These are phyloP conservation scores for Phaffia tasmanica DNA, from an alignment of 768 basidiomycete genomes.

Conservation along the genomic window DNA sequence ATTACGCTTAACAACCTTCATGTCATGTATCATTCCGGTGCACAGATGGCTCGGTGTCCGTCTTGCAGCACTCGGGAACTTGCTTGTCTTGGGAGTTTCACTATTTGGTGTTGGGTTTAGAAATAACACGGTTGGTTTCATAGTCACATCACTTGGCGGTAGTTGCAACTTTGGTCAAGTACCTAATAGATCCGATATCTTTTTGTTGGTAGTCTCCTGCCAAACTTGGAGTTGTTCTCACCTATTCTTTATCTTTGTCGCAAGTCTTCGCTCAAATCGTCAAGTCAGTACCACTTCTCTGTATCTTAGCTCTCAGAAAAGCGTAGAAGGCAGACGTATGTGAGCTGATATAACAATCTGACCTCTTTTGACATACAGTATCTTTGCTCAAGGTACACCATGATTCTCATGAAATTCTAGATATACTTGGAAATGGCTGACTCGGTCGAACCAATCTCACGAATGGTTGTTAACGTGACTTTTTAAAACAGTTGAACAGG, in stretches of 20 bases:
- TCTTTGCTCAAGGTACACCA: constrained; percentile 53
- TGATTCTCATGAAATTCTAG: no score
- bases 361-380: not conserved
- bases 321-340: no score
- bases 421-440: no score
- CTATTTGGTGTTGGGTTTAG: constrained; percentile 68
- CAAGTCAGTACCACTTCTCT: not conserved
- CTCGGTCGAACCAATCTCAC: constrained; percentile 52
- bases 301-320: no score
- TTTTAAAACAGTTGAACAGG: constrained; percentile 56
- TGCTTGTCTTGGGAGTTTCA: constrained; percentile 54
- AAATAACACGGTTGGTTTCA: constrained; percentile 44
- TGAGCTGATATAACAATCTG: no score
- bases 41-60: constrained; percentile 59
- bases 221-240: constrained; percentile 67
- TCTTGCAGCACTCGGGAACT: constrained; percentile 48
- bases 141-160: no score
- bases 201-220: constrained; percentile 46
- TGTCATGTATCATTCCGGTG: constrained; percentile 40
- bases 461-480: constrained; percentile 64
- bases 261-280: constrained; percentile 17
- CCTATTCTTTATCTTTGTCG: constrained; percentile 29
- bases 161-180: no score
- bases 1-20: not conserved
- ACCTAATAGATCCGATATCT: no score